These are phyloP conservation scores for Hymenoscyphus albidus DNA, from an alignment of 2,329 filamentous ascomycete genomes.

Conservation along the genomic window DNA sequence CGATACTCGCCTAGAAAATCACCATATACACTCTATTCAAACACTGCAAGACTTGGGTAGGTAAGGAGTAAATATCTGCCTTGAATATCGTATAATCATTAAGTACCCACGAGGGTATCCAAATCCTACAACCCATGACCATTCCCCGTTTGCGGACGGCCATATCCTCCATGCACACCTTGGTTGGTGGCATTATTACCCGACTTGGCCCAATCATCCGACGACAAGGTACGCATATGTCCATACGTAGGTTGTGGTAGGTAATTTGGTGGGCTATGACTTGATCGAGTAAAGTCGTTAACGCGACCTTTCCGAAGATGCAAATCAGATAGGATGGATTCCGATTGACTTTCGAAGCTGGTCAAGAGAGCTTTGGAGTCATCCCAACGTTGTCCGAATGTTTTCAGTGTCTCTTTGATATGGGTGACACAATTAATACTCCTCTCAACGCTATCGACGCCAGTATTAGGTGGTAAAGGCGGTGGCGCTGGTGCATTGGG, in stretches of 20 bases:
- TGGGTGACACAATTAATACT: constrained; percentile 53
- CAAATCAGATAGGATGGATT: constrained; percentile 38
- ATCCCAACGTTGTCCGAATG: constrained; percentile 58
- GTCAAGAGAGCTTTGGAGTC: constrained; percentile 51
- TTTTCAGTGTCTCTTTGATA: constrained; percentile 50
- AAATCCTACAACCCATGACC: background rate
- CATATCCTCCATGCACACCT: constrained; percentile 15
- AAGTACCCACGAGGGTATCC: background rate
- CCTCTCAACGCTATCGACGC: constrained; percentile 50
- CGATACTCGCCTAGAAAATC: background rate
- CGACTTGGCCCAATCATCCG: constrained; percentile 24
- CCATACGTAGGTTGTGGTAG: constrained; percentile 26
- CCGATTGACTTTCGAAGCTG: constrained; percentile 45
- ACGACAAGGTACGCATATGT: constrained; percentile 20
- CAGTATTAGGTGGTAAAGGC: constrained; percentile 42
- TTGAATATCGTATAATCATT: background rate
- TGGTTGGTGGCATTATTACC: constrained; percentile 18
- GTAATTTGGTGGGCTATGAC: constrained; percentile 24
- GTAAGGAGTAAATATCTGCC: background rate
- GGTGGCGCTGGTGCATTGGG: constrained; percentile 48
- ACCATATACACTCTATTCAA: background rate
- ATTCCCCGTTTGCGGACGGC: background rate
- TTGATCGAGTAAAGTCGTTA: constrained; percentile 22
- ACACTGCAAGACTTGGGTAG: background rate
- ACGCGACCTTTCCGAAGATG: constrained; percentile 38